Evolutionary conservation across 2,329 filamentous ascomycete genomes (phyloP).

Genomic region (Fusarium concolor): DNA sequence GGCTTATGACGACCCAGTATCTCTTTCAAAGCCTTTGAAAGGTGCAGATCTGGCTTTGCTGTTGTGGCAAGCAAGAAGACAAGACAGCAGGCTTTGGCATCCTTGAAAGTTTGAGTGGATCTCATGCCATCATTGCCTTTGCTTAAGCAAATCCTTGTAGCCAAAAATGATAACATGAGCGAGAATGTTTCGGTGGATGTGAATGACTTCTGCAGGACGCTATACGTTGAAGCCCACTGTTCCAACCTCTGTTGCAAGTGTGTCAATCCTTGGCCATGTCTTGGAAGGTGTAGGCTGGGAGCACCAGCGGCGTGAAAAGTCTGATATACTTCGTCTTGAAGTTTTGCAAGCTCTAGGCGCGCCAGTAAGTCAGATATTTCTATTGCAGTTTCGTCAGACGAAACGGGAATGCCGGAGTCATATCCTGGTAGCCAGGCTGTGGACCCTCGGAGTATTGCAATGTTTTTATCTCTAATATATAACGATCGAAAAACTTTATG

Average conservation of each 20-base stretch:
- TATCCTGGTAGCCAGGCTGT: slow-evolving; percentile 36
- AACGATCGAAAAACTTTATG: slow-evolving; percentile 43
- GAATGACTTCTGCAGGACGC: slow-evolving; percentile 20
- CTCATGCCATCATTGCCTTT: slow-evolving; percentile 14
- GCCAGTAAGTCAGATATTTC: slow-evolving; percentile 9
- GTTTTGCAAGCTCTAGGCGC: slow-evolving; percentile 39
- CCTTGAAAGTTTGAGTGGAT: slow-evolving; percentile 13
- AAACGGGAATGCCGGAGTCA: slow-evolving; percentile 24
- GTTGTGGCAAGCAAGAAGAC: slow-evolving; percentile 40
- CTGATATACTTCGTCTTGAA: slow-evolving; percentile 44
- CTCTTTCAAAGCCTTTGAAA: slow-evolving; percentile 32
- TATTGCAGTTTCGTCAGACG: slow-evolving; percentile 8
- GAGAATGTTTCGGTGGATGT: slow-evolving; percentile 16
- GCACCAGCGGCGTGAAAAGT: slow-evolving; percentile 28
- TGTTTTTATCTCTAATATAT: slow-evolving; percentile 44
- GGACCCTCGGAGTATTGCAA: slow-evolving; percentile 39
- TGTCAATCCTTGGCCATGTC: slow-evolving; percentile 18
- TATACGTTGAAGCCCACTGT: slow-evolving; percentile 35
- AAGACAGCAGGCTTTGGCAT: slow-evolving; percentile 44
- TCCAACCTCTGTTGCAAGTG: slow-evolving; percentile 39
- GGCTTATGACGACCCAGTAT: slow-evolving; percentile 15
- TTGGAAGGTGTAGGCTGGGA: slow-evolving; percentile 5
- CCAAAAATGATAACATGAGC: slow-evolving; percentile 39
- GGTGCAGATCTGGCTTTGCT: slow-evolving; percentile 20
- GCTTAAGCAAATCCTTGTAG: slow-evolving; percentile 39